Base-by-base conservation (phyloP, 2,329 filamentous ascomycete species). In the Ramichloridium luteum region DNA sequence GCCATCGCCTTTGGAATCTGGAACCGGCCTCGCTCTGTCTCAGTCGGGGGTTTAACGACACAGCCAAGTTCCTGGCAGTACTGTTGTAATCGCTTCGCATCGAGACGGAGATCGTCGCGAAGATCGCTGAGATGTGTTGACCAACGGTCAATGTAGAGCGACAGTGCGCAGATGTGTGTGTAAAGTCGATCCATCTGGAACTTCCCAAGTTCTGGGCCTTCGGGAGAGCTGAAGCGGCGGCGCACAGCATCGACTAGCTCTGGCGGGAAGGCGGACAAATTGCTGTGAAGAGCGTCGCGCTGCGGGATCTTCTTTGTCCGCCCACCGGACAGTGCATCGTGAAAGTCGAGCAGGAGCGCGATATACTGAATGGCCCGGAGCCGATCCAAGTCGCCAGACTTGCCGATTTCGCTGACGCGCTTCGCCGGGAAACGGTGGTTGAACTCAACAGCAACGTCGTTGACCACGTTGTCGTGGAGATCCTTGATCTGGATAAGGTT, bases 31-130 rank as follows among this genome's bases (percentile, higher is more conserved):
- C 43, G 51, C 34, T 70, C 65, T 12, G 51, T 53, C 30, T 67
- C 66, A 3, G 60, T 64, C 9, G 65, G 57, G 16, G 53, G 41
- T 12, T 36, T 48, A 18, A 82, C 65, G 45, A 67, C 72, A 16
- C 77, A 81, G 13, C 83, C 83, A 42, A 90, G 75, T 55, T 88
- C 82, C 28, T 64, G 59, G 54, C 81, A 86, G 54, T 84, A 86
- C 49, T 74, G 68, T 31, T 64, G 68, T 47, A 88, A 59, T 50
- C 17, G 73, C 64, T 72, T 78, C 54, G 77, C 72, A 43, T 85
- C 79, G 35, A 86, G 48, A 49, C 71, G 70, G 37, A 90, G 57
- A 50, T 90, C 83, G 39, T 80, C 72, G 32, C 74, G 70, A 41
- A 92, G 58, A 42, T 77, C 68, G 40, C 68, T 69, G 5, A 76